These are phyloP conservation scores for Hygrocybe coccinea DNA, from an alignment of 768 basidiomycete genomes.

Conservation along the genomic window DNA sequence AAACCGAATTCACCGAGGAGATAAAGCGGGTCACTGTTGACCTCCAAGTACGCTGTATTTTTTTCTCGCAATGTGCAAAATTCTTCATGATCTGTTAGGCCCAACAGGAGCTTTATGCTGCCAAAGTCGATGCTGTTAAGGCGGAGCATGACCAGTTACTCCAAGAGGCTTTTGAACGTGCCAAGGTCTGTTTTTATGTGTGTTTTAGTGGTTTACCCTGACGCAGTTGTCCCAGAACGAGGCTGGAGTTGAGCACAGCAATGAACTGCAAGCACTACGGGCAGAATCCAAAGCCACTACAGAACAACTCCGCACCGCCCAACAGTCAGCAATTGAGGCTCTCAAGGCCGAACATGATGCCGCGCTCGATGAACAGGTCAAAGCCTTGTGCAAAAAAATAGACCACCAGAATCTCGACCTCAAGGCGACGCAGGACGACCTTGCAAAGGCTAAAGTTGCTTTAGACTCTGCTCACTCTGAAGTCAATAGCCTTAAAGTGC, in stretches of 20 bases:
- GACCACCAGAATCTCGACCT: conserved; percentile 62
- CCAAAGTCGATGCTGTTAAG: conserved; percentile 61
- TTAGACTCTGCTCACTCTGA: conserved; percentile 51
- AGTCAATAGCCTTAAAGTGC: conserved; percentile 50
- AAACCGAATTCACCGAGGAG: conserved; percentile 51
- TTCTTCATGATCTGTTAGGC: conserved; percentile 36
- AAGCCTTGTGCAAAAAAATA: conserved; percentile 58
- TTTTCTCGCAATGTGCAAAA: conserved; percentile 5
- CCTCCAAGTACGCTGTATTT: conserved; percentile 51
- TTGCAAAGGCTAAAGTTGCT: conserved; percentile 65
- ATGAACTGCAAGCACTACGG: conserved; percentile 69
- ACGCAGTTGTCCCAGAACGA: conserved; percentile 46
- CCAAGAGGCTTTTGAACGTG: conserved; percentile 68
- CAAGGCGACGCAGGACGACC: conserved; percentile 81
- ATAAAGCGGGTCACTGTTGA: conserved; percentile 53
- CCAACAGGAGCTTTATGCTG: conserved; percentile 64
- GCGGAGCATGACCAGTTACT: conserved; percentile 58
- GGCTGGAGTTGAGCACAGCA: conserved; percentile 61
- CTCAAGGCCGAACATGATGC: conserved; percentile 62
- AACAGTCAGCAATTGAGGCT: conserved; percentile 54
- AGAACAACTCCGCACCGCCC: conserved; percentile 61
- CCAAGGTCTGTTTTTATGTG: conserved; percentile 51
- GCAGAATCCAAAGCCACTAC: conserved; percentile 59
- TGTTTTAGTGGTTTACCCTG: conserved; percentile 2
- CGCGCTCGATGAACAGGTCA: conserved; percentile 52